Base-by-base conservation (phyloP, 2,329 filamentous ascomycete genomes). In the Nothopassalora personata region DNA sequence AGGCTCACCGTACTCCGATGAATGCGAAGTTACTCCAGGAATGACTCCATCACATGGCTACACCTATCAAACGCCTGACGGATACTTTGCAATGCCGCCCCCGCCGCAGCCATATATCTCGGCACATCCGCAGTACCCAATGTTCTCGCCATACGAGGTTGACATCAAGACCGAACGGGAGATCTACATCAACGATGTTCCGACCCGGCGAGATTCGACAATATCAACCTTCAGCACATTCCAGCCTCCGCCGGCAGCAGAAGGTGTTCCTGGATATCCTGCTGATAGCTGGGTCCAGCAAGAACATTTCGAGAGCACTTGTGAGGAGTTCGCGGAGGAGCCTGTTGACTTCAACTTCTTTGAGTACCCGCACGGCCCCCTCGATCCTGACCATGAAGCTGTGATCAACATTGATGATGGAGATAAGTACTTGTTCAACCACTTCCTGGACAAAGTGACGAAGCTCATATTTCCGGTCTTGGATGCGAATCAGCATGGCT, bases 131-230 rank as follows among this genome's bases (percentile, higher is more conserved):
- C 67, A 66, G 49, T 81, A 80, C 58, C 88, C 72, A 75, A 84
- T 83, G 64, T 88, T 83, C 64, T 84, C 88, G 19, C 91, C 92
- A 0, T 97, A 95, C 73, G 93, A 97, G 75, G 87, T 97, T 61
- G 93, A 97, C 73, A 89, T 97, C 79, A 96, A 93, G 82, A 97
- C 92, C 1, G 93, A 97, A 78, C 84, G 90, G 64, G 91, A 97
- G 68, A 91, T 95, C 80, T 96, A 90, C 74, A 86, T 97, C 75
- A 91, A 97, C 70, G 90, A 97, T 72, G 83, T 96, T 57, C 91
- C 90, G 4, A 89, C 91, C 13, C 81, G 93, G 60, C 82, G 86
- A 66, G 92, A 97, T 75, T 96, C 91, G 11, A 90, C 90, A 33
- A 87, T 91, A 39, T 95, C 92, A 0, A 96, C 91, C 27, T 97